Conservation (phyloP, 306 rosid genomes). For the Benincasa hispida region DNA sequence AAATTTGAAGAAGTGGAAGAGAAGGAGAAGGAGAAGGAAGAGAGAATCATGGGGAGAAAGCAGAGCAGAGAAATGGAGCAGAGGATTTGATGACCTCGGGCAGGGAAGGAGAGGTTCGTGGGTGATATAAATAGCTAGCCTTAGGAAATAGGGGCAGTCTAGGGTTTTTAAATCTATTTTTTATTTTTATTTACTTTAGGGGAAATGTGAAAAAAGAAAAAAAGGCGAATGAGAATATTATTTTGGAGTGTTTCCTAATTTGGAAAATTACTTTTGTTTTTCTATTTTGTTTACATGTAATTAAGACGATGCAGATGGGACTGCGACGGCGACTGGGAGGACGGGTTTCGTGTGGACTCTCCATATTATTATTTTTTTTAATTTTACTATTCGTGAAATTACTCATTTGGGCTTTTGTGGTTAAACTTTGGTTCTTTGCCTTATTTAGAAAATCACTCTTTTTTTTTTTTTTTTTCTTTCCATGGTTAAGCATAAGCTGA, state of each 20-base stretch:
- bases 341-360: background rate
- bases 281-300: background rate
- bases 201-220: background rate
- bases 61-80: conserved; percentile 27
- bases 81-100: conserved; percentile 23
- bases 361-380: background rate
- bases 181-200: background rate
- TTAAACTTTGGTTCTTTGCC: too few species aligned
- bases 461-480: too few species aligned
- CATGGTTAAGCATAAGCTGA: too few species aligned
- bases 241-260: background rate
- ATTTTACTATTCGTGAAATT: background rate
- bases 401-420: background rate
- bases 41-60: background rate
- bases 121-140: conserved; percentile 59
- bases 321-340: background rate
- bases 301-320: background rate
- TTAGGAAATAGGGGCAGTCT: conserved; percentile 37
- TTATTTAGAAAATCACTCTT: too few species aligned
- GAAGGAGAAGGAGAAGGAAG: background rate
- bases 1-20: background rate
- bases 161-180: conserved; percentile 43
- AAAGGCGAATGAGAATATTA: background rate
- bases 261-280: background rate
- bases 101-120: conserved; percentile 29